A percentile compares a stretch with the other conserved stretches of the same genome.
phyloP scores from a whole-genome alignment of 164 flowering plant species.

The Sedum album region DNA sequence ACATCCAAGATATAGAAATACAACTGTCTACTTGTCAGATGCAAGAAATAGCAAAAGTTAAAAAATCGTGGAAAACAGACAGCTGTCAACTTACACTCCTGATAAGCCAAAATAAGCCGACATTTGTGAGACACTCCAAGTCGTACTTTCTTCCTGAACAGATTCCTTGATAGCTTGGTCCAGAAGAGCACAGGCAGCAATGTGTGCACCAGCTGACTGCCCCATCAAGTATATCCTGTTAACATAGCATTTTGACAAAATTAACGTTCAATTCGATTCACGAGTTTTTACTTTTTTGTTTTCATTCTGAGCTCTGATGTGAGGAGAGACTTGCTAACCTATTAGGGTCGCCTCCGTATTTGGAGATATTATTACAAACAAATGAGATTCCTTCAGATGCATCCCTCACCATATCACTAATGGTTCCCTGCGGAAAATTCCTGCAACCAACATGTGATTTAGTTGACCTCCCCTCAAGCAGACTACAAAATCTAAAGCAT shows the following conservation, averaged over 20 bases:
- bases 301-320: too few species aligned
- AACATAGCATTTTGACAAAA: slow-evolving; percentile 4
- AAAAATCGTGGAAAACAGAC: neutral
- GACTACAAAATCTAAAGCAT: neutral
- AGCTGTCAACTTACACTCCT: slow-evolving; percentile 42
- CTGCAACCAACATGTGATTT: slow-evolving; percentile 29
- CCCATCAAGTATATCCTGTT: slow-evolving; percentile 61
- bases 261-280: neutral
- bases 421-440: slow-evolving; percentile 94
- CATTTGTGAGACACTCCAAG: slow-evolving; percentile 62
- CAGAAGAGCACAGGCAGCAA: slow-evolving; percentile 60
- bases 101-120: slow-evolving; percentile 70
- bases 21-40: neutral
- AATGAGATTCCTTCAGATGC: slow-evolving; percentile 77
- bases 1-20: neutral
- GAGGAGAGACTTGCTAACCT: slow-evolving; percentile 31
- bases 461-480: neutral
- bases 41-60: neutral
- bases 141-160: slow-evolving; percentile 27
- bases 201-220: slow-evolving; percentile 79
- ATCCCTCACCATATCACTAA: slow-evolving; percentile 89
- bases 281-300: neutral
- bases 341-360: slow-evolving; percentile 92
- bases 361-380: slow-evolving; percentile 71
- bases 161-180: slow-evolving; percentile 60